Evolutionary conservation across 495 filamentous ascomycete species (phyloP).

Genomic region (Talaromyces wortmannii): DNA sequence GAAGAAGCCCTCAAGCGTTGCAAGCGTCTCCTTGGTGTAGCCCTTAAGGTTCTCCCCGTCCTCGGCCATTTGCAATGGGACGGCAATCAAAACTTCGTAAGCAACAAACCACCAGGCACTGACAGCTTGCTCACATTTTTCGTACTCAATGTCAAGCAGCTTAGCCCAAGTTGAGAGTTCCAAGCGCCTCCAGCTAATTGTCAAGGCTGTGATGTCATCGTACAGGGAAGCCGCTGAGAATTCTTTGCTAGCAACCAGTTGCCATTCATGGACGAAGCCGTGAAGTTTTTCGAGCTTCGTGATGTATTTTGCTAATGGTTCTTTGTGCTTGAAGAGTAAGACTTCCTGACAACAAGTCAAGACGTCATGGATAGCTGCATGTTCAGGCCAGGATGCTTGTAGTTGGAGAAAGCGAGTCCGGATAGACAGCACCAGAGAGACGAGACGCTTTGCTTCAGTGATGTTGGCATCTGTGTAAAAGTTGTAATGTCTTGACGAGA

Average conservation of each 20-base stretch:
- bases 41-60: conserved; percentile 46
- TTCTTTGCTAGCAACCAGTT: conserved; percentile 75
- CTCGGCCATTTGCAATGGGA: conserved; percentile 56
- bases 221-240: conserved; percentile 63
- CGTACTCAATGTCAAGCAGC: conserved; percentile 78
- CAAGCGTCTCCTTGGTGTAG: conserved; percentile 61
- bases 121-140: conserved; percentile 66
- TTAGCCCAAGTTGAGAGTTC: conserved; percentile 89
- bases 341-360: conserved; percentile 65
- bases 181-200: conserved; percentile 81
- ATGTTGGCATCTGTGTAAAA: conserved; percentile 83
- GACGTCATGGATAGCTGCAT: conserved; percentile 70
- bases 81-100: conserved; percentile 78
- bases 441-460: conserved; percentile 62
- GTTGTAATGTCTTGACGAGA: conserved; percentile 53
- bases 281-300: conserved; percentile 81
- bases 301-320: conserved; percentile 79
- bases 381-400: conserved; percentile 62
- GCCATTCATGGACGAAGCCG: conserved; percentile 81
- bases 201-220: conserved; percentile 65
- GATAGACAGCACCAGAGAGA: conserved; percentile 56
- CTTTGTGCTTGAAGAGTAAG: conserved; percentile 66
- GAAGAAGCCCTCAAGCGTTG: conserved; percentile 70
- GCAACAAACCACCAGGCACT: conserved; percentile 95
- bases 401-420: conserved; percentile 65